Percentiles rank a stretch among this genome's conserved stretches.
Evolutionary conservation across 148 eudicot genomes (phyloP).

Genomic region (Heliamphora exappendiculata): DNA sequence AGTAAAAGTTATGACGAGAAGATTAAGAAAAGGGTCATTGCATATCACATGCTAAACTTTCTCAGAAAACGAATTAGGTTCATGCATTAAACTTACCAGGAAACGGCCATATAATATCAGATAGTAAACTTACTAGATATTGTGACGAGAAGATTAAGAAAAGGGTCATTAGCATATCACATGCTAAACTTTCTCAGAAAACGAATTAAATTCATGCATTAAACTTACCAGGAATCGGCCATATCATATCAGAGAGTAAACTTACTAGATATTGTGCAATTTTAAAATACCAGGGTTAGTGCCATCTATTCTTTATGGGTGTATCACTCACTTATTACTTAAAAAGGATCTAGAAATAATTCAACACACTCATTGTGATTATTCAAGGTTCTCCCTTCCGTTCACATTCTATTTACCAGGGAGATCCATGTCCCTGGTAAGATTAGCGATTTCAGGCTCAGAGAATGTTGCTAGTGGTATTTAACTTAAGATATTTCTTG

Average conservation of each 20-base stretch:
- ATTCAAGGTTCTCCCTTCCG: background rate
- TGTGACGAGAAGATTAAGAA: background rate
- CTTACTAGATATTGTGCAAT: too few relatives aligned
- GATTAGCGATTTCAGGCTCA: background rate
- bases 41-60: background rate
- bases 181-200: background rate
- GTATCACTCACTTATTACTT: too few relatives aligned
- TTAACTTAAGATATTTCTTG: background rate
- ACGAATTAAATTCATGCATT: too few relatives aligned
- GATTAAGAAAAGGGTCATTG: background rate
- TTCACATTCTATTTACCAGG: background rate
- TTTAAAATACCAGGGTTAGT: too few relatives aligned
- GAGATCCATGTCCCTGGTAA: background rate
- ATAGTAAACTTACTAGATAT: too few relatives aligned
- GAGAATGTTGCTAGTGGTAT: constrained; percentile 1
- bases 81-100: too few relatives aligned
- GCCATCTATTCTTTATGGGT: too few relatives aligned
- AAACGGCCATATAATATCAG: too few relatives aligned
- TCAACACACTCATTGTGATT: background rate
- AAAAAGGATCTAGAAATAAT: background rate
- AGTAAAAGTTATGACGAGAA: background rate
- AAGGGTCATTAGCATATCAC: background rate
- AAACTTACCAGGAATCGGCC: too few relatives aligned
- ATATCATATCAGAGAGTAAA: too few relatives aligned
- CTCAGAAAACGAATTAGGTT: too few relatives aligned